phyloP scores from a whole-genome alignment of 176 grass and related monocot genomes.

The Calamus simplicifolius region DNA sequence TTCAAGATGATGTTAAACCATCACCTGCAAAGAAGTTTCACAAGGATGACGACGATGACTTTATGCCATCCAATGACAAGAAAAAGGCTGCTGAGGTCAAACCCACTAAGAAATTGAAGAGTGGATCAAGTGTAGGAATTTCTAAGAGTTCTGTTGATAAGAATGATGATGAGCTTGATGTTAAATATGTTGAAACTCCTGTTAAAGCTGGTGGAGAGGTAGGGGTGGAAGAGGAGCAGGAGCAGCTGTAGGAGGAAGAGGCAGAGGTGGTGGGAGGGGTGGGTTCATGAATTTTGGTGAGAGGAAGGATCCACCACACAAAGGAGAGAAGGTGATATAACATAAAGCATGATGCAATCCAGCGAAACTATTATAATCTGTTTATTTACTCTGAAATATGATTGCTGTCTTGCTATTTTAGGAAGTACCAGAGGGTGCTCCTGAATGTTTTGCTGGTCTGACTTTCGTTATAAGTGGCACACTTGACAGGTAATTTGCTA shows the following conservation, averaged over 20 bases:
- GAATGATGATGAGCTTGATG: constrained; percentile 34
- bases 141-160: constrained; percentile 14
- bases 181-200: constrained; percentile 42
- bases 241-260: constrained; percentile 56
- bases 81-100: constrained; percentile 50
- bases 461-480: constrained; percentile 96
- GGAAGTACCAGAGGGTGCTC: constrained; percentile 84
- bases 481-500: constrained; percentile 75
- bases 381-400: too few relatives aligned
- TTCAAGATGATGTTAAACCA: constrained; percentile 46
- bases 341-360: too few relatives aligned
- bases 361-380: too few relatives aligned
- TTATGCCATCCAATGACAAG: constrained; percentile 31
- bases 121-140: constrained; percentile 26
- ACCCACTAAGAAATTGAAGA: constrained; percentile 60
- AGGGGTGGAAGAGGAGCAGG: constrained; percentile 52
- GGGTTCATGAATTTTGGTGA: constrained; percentile 97
- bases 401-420: constrained; percentile 8
- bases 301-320: constrained; percentile 94
- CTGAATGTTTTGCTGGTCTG: constrained; percentile 90
- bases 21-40: constrained; percentile 38
- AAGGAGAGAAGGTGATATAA: constrained; percentile 82
- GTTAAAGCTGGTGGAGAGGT: constrained; percentile 58
- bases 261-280: constrained; percentile 81
- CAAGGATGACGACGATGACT: constrained; percentile 52